phyloP scores from a whole-genome alignment of 768 basidiomycete genomes.

The Tephrocybe sp. region DNA sequence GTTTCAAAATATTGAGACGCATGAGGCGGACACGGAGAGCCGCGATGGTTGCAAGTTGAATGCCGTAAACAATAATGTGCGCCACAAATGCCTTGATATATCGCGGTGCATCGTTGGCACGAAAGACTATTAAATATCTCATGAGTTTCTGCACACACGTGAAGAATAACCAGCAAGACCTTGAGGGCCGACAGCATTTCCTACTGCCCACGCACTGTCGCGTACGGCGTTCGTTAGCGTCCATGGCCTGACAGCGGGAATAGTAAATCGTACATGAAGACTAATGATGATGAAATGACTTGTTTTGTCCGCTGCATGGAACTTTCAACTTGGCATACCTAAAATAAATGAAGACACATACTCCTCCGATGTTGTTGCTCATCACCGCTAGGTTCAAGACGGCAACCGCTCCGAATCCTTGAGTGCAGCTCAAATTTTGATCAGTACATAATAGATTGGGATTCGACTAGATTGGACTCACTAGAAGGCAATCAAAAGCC shows the following conservation, averaged over 20 bases:
- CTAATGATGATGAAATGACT: slow-evolving; percentile 45
- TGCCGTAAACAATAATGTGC: slow-evolving; percentile 47
- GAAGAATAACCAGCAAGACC: slow-evolving; percentile 18
- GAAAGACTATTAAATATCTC: slow-evolving; percentile 38
- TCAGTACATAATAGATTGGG: too few species aligned
- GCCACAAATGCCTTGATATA: slow-evolving; percentile 48
- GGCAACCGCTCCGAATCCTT: slow-evolving; percentile 47
- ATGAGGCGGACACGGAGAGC: slow-evolving; percentile 41
- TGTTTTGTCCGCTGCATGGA: slow-evolving; percentile 53
- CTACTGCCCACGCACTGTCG: slow-evolving; percentile 46
- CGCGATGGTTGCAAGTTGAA: slow-evolving; percentile 38
- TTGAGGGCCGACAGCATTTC: slow-evolving; percentile 50
- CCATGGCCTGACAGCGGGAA: not conserved
- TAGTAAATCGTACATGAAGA: slow-evolving; percentile 47
- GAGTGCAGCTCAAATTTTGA: slow-evolving; percentile 47
- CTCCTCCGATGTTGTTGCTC: slow-evolving; percentile 46
- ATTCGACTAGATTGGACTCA: slow-evolving; percentile 15
- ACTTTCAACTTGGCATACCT: too few species aligned
- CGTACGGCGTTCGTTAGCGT: not conserved
- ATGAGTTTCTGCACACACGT: not conserved
- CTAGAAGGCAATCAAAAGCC: slow-evolving; percentile 52
- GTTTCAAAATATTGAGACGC: slow-evolving; percentile 40
- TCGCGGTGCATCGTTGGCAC: slow-evolving; percentile 42
- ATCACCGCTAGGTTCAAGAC: slow-evolving; percentile 47
- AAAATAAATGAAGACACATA: slow-evolving; percentile 15